A percentile compares a stretch with the other conserved stretches of the same genome.
These are phyloP conservation scores for Colletotrichum chlorophyti DNA, from an alignment of 2,329 filamentous ascomycete genomes.

Conservation along the genomic window DNA sequence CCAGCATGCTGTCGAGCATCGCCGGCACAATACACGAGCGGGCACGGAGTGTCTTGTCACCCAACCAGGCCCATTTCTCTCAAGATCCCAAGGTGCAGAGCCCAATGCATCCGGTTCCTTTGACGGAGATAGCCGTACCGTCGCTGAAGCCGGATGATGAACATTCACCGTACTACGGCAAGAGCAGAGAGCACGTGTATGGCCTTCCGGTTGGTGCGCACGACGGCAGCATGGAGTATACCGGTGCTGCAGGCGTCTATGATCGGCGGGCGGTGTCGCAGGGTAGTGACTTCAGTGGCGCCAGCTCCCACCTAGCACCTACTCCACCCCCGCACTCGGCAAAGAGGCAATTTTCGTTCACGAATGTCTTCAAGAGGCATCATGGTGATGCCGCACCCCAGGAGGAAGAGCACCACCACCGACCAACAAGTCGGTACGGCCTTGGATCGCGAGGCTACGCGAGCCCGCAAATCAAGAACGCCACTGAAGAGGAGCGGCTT, in stretches of 20 bases:
- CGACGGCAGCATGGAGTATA: slow-evolving; percentile 54
- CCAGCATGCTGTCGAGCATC: slow-evolving; percentile 60
- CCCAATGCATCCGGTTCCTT: slow-evolving; percentile 66
- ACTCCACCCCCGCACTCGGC: slow-evolving; percentile 68
- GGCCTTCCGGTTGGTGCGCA: slow-evolving; percentile 46
- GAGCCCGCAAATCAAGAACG: slow-evolving; percentile 53
- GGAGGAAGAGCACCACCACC: slow-evolving; percentile 34
- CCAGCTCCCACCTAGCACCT: slow-evolving; percentile 55
- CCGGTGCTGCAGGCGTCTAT: slow-evolving; percentile 49
- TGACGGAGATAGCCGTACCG: slow-evolving; percentile 66
- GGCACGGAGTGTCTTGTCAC: slow-evolving; percentile 47
- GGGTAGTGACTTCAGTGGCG: slow-evolving; percentile 47
- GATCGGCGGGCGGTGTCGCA: slow-evolving; percentile 45
- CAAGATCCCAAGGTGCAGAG: slow-evolving; percentile 52
- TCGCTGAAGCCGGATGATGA: slow-evolving; percentile 53
- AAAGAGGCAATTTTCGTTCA: slow-evolving; percentile 88
- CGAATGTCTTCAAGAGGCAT: slow-evolving; percentile 76
- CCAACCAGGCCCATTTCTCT: slow-evolving; percentile 48
- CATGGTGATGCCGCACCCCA: slow-evolving; percentile 34
- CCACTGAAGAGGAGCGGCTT: slow-evolving; percentile 82
- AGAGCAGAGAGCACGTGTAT: slow-evolving; percentile 54
- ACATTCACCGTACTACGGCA: slow-evolving; percentile 46
- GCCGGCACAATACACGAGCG: slow-evolving; percentile 61
- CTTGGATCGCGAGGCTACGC: slow-evolving; percentile 46
- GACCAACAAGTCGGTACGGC: slow-evolving; percentile 30